These are phyloP conservation scores for Xeromyces bisporus DNA, from an alignment of 495 filamentous ascomycete species.

Conservation along the genomic window DNA sequence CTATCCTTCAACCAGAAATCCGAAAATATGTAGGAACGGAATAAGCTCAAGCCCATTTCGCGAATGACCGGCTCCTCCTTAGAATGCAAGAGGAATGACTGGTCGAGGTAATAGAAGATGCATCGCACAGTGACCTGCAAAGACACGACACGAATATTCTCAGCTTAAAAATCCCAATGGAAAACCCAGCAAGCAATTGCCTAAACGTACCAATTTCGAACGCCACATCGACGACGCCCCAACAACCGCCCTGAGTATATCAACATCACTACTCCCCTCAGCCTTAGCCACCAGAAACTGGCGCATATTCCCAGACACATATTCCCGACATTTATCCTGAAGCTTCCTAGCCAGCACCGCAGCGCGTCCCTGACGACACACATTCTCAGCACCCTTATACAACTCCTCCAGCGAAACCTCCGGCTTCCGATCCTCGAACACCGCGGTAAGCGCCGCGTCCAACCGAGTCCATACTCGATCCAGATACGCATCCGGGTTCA, in stretches of 20 bases:
- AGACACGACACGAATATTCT: constrained; percentile 1
- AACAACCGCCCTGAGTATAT: constrained; percentile 46
- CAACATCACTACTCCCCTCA: constrained; percentile 36
- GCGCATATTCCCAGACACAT: constrained; percentile 41
- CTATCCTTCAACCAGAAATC: constrained; percentile 33
- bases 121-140: constrained; percentile 53
- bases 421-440: constrained; percentile 48
- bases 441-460: constrained; percentile 48
- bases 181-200: too few relatives aligned
- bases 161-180: background rate
- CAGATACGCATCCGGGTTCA: constrained; percentile 55
- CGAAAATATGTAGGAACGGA: constrained; percentile 37
- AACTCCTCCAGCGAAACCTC: constrained; percentile 63
- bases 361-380: constrained; percentile 62
- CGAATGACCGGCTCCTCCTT: constrained; percentile 38
- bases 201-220: constrained; percentile 46
- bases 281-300: constrained; percentile 32
- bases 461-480: constrained; percentile 53
- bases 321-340: constrained; percentile 40
- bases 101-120: constrained; percentile 84
- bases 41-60: constrained; percentile 40
- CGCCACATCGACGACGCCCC: constrained; percentile 67
- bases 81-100: constrained; percentile 64
- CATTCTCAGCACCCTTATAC: constrained; percentile 77
- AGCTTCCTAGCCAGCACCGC: constrained; percentile 45